phyloP scores from a whole-genome alignment of 2,329 filamentous ascomycete species.

The Graphiopsis chlorocephala region DNA sequence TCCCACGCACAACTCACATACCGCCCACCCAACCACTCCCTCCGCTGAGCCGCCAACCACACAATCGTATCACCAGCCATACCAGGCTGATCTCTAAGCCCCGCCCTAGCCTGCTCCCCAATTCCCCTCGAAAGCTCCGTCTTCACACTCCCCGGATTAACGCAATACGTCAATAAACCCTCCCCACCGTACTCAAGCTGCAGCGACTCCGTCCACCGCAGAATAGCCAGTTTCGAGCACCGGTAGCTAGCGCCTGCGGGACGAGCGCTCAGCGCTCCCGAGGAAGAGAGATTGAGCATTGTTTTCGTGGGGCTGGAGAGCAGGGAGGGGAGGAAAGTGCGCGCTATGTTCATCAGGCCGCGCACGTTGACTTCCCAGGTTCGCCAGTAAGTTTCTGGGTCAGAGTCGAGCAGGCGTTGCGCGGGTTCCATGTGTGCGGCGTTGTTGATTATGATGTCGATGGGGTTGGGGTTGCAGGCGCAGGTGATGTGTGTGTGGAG shows the following conservation, averaged over 20 bases:
- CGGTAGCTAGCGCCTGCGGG: slow-evolving; percentile 44
- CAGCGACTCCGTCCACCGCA: slow-evolving; percentile 48
- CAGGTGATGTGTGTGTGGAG: slow-evolving; percentile 35
- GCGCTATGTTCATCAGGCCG: slow-evolving; percentile 38
- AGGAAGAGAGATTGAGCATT: slow-evolving; percentile 43
- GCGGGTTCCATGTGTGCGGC: slow-evolving; percentile 29
- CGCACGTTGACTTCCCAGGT: slow-evolving; percentile 52
- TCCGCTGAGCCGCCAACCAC: slow-evolving; percentile 34
- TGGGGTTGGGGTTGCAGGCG: slow-evolving; percentile 24
- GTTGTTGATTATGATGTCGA: slow-evolving; percentile 41
- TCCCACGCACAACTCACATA: slow-evolving; percentile 40
- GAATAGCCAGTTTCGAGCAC: slow-evolving; percentile 45
- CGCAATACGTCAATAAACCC: slow-evolving; percentile 41
- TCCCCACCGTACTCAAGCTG: slow-evolving; percentile 44
- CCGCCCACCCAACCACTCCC: slow-evolving; percentile 40
- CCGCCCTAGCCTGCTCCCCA: slow-evolving; percentile 30
- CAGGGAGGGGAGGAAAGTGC: slow-evolving; percentile 49
- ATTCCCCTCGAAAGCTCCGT: slow-evolving; percentile 44
- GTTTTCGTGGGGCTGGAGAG: slow-evolving; percentile 37
- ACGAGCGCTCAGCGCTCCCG: slow-evolving; percentile 36
- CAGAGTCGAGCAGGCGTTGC: slow-evolving; percentile 24
- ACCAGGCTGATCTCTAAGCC: slow-evolving; percentile 30
- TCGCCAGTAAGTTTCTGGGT: slow-evolving; percentile 46
- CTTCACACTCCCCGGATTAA: slow-evolving; percentile 48
- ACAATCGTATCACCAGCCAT: slow-evolving; percentile 35